phyloP scores from a whole-genome alignment of 345 rosid species.

The Citropsis articulata region DNA sequence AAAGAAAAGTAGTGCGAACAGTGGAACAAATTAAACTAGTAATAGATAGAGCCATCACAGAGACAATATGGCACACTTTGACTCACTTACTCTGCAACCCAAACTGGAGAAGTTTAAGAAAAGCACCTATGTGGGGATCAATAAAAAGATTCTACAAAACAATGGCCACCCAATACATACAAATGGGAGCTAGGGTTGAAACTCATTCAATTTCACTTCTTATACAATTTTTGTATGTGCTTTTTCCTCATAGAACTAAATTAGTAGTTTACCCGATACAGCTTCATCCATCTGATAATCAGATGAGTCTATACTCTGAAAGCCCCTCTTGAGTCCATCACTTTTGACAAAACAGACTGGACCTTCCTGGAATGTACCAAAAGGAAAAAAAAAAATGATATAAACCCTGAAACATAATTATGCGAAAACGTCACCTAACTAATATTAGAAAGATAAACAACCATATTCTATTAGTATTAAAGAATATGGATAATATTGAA shows the following conservation, averaged over 20 bases:
- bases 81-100: background rate
- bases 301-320: conserved; percentile 47
- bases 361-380: conserved; percentile 31
- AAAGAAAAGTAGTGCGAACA: conserved; percentile 17
- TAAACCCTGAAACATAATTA: background rate
- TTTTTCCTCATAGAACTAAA: background rate
- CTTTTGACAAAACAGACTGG: conserved; percentile 26
- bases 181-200: background rate
- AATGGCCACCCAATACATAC: background rate
- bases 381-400: background rate
- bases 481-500: conserved; percentile 9
- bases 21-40: background rate
- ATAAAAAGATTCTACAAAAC: background rate
- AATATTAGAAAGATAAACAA: background rate
- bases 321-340: conserved; percentile 51
- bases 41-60: background rate
- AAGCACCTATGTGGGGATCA: background rate
- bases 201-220: background rate
- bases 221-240: background rate
- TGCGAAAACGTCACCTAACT: background rate
- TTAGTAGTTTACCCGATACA: conserved; percentile 30
- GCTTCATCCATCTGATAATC: conserved; percentile 78
- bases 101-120: background rate
- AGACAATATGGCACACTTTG: background rate
- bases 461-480: conserved; percentile 4